Percentiles rank a stretch among this genome's conserved stretches.
Evolutionary conservation across 371 early-diverging fungal species (phyloP).

Genomic region (Hamiltosporidium magnivora): DNA sequence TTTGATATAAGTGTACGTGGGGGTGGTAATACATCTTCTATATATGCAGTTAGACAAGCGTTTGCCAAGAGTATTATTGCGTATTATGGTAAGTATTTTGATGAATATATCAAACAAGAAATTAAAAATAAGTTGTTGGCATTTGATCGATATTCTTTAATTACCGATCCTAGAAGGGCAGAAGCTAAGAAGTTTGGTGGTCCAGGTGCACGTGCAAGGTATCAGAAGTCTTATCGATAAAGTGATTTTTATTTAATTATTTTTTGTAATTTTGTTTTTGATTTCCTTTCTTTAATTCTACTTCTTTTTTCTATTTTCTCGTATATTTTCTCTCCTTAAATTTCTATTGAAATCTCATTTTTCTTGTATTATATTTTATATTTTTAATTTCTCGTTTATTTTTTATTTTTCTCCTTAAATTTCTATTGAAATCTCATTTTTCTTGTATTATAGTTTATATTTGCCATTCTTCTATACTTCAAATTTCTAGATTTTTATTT

Average conservation of each 20-base stretch:
- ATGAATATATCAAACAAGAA: constrained; percentile 97
- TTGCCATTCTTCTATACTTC: no score
- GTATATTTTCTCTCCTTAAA: no score
- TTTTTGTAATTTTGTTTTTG: no score
- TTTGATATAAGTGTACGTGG: constrained; percentile 88
- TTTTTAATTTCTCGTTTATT: no score
- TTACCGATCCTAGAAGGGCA: constrained; percentile 96
- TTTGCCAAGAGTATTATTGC: constrained; percentile 95
- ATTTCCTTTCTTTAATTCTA: no score
- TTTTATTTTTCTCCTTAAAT: no score
- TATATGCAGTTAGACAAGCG: constrained; percentile 96
- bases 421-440: no score
- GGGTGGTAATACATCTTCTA: constrained; percentile 90
- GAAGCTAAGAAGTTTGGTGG: constrained; percentile 99
- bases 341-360: no score
- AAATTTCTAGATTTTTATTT: no score
- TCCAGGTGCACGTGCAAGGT: constrained; percentile 95
- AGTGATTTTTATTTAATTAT: constrained; percentile 3
- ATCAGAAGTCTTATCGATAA: constrained; percentile 57
- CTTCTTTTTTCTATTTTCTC: no score
- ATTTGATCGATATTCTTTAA: constrained; percentile 93
- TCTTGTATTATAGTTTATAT: no score
- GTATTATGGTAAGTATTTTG: constrained; percentile 94
- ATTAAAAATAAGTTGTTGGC: constrained; percentile 80
- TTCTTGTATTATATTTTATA: no score